Conservation (phyloP, 108 stramenopile species). For the Seminavis robusta region DNA sequence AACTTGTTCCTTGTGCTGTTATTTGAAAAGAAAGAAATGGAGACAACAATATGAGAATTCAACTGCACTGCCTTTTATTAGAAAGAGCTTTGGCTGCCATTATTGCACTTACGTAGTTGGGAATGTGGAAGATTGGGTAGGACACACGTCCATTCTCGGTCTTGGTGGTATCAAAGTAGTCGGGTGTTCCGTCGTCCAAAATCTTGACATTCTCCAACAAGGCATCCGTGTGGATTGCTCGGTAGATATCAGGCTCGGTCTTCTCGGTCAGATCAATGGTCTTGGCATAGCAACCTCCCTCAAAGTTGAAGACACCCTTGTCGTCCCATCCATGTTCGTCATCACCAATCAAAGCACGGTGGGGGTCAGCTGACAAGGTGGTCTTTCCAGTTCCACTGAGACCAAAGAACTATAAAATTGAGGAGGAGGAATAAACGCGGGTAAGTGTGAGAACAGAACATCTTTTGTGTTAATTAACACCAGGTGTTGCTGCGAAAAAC, state of each 20-base stretch:
- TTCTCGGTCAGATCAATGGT: conserved; percentile 91
- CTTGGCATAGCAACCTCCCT: conserved; percentile 99
- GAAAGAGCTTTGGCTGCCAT: neutral
- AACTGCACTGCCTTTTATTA: neutral
- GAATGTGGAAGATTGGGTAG: conserved; percentile 95
- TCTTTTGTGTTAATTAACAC: too few relatives aligned
- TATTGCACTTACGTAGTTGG: conserved; percentile 63
- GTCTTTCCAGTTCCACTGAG: conserved; percentile 96
- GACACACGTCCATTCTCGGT: conserved; percentile 98
- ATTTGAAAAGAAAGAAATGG: conserved; percentile 1
- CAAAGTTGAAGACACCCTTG: conserved; percentile 96
- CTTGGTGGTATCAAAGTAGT: conserved; percentile 89
- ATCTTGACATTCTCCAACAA: conserved; percentile 93
- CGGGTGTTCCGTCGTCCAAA: conserved; percentile 62
- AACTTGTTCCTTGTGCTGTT: conserved; percentile 85
- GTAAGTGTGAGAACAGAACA: too few relatives aligned
- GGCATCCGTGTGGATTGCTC: conserved; percentile 92
- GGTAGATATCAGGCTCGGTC: conserved; percentile 97
- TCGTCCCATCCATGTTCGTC: conserved; percentile 98
- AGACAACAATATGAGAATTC: neutral
- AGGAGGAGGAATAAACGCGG: too few relatives aligned
- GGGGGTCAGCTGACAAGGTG: conserved; percentile 94
- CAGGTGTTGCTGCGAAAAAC: too few relatives aligned
- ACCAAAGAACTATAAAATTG: conserved; percentile 98
- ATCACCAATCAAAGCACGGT: conserved; percentile 93